These are phyloP conservation scores for Massarina eburnea DNA, from an alignment of 2,329 filamentous ascomycete species.

Conservation along the genomic window DNA sequence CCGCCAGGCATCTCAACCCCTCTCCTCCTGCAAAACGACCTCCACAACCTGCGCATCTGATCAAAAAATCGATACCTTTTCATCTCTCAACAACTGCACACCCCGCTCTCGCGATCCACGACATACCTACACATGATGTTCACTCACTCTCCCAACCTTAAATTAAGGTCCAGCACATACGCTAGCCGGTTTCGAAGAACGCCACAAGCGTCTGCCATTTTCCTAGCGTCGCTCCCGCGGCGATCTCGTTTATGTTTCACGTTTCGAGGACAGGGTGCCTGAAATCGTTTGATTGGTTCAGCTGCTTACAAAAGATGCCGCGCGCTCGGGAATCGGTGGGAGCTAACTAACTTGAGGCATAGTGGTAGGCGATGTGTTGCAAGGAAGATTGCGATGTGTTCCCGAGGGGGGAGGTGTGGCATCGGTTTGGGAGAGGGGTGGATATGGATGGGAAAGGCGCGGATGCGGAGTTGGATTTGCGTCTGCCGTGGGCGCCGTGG, in stretches of 20 bases:
- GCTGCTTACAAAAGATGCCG: constrained; percentile 20
- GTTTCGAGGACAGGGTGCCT: constrained; percentile 20
- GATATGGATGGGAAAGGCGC: neutral
- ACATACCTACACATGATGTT: neutral
- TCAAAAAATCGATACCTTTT: neutral
- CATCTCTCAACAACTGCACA: neutral
- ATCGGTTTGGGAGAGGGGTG: neutral
- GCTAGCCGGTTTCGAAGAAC: constrained; percentile 29
- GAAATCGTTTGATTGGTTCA: constrained; percentile 25
- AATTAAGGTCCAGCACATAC: constrained; percentile 36
- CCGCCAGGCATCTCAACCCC: no score
- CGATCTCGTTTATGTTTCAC: constrained; percentile 33
- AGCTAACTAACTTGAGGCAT: constrained; percentile 18
- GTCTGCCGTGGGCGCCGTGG: constrained; percentile 3
- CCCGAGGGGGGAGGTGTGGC: constrained; percentile 14
- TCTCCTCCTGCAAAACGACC: no score
- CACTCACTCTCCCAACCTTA: neutral
- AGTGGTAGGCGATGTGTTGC: constrained; percentile 18
- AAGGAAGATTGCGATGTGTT: constrained; percentile 23
- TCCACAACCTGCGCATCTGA: no score
- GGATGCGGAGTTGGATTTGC: neutral
- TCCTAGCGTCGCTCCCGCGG: constrained; percentile 14
- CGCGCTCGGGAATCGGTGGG: constrained; percentile 21
- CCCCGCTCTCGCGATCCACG: neutral
- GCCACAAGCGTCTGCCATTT: constrained; percentile 29